These are phyloP conservation scores for Quercus robur DNA, from an alignment of 306 rosid genomes.

Conservation along the genomic window DNA sequence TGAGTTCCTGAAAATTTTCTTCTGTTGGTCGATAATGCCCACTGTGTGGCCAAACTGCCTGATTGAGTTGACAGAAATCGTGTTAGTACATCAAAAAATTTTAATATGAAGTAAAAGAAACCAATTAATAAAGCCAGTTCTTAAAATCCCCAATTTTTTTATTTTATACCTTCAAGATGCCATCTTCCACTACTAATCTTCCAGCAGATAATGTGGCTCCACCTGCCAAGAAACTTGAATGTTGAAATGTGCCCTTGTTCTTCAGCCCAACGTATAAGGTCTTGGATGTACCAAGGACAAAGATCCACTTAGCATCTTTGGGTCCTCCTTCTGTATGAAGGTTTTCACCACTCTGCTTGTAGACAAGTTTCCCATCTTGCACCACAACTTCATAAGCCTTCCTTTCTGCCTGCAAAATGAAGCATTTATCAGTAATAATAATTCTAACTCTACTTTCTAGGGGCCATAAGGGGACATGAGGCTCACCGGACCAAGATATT, in stretches of 20 bases:
- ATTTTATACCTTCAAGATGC: conserved; percentile 65
- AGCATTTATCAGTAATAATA: background rate
- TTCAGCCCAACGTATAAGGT: conserved; percentile 67
- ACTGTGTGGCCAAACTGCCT: conserved; percentile 96
- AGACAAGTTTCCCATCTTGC: conserved; percentile 50
- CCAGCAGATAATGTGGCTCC: conserved; percentile 94
- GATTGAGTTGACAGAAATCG: conserved; percentile 8
- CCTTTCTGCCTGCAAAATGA: conserved; percentile 59
- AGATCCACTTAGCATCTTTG: conserved; percentile 68
- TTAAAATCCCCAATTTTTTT: background rate
- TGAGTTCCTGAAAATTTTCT: conserved; percentile 73
- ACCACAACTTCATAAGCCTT: conserved; percentile 50
- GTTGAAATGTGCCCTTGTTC: conserved; percentile 89
- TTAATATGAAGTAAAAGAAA: background rate
- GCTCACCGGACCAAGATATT: conserved; percentile 87
- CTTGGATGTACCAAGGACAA: conserved; percentile 82
- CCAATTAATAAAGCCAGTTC: background rate
- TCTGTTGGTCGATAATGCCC: conserved; percentile 95
- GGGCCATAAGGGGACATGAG: conserved; percentile 5
- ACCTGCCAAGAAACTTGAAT: conserved; percentile 91
- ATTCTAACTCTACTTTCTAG: background rate
- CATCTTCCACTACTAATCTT: conserved; percentile 63
- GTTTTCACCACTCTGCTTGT: conserved; percentile 41
- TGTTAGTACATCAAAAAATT: conserved; percentile 14
- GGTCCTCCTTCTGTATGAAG: conserved; percentile 48